phyloP scores from a whole-genome alignment of 257 asterid genomes.

The Nyctanthes arbortristis region DNA sequence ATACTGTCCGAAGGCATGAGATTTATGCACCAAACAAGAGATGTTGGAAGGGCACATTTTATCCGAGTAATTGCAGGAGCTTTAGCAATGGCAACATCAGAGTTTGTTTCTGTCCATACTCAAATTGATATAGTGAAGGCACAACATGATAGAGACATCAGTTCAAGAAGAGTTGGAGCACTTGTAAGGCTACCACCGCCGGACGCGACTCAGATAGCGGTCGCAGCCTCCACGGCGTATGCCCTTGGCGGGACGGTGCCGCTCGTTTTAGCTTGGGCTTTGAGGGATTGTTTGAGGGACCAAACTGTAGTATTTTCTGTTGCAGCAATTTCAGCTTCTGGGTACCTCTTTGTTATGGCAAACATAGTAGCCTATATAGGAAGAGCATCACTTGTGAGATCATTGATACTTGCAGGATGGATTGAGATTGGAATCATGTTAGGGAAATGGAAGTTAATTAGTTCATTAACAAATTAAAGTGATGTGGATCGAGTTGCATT shows the following conservation, averaged over 20 bases:
- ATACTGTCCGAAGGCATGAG: background rate
- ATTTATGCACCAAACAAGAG: background rate
- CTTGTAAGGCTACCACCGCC: constrained; percentile 6
- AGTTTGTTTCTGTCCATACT: background rate
- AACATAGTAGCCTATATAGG: background rate
- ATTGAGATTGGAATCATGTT: constrained; percentile 15
- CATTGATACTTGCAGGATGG: constrained; percentile 8
- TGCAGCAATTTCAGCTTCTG: constrained; percentile 3
- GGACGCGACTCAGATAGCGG: background rate
- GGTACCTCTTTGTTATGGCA: background rate
- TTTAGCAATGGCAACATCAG: background rate
- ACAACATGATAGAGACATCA: constrained; percentile 4
- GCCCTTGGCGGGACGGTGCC: background rate
- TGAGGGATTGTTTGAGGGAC: background rate
- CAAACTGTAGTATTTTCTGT: background rate
- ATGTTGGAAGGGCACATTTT: background rate
- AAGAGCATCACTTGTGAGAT: background rate
- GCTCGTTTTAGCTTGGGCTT: background rate
- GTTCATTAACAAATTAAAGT: no score
- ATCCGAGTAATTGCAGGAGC: background rate
- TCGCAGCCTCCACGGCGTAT: background rate
- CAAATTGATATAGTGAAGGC: background rate
- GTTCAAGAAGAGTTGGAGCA: constrained; percentile 2
- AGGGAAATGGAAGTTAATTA: background rate
- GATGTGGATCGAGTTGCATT: no score